These are phyloP conservation scores for Colletotrichum sp. DNA, from an alignment of 2,329 filamentous ascomycete species.

Conservation along the genomic window DNA sequence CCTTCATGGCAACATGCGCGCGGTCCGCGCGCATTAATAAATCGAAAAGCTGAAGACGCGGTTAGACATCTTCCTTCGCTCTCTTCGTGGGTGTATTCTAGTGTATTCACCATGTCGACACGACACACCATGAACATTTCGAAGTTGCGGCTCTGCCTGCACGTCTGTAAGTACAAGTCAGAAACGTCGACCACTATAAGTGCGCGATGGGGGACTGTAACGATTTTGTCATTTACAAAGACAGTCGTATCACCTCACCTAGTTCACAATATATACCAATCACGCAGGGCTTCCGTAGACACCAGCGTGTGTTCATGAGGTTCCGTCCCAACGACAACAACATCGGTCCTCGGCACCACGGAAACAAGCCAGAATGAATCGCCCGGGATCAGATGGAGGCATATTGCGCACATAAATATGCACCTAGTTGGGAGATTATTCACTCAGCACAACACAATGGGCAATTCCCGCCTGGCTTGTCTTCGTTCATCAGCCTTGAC, in stretches of 20 bases:
- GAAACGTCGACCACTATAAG: not conserved
- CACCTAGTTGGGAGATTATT: not conserved
- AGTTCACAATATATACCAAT: not conserved
- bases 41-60: not conserved
- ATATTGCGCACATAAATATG: not conserved
- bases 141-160: not conserved
- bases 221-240: not conserved
- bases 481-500: not conserved
- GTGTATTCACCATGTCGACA: not conserved
- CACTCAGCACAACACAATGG: not conserved
- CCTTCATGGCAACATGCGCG: not conserved
- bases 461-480: too few relatives aligned
- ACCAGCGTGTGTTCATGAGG: not conserved
- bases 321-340: not conserved
- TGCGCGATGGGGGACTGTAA: too few relatives aligned
- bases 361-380: not conserved
- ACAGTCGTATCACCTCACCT: not conserved
- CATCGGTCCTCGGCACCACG: not conserved
- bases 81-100: not conserved
- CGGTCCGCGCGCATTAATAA: not conserved
- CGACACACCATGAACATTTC: accelerated
- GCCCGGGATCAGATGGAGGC: not conserved
- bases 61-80: not conserved
- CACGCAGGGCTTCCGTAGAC: accelerated
- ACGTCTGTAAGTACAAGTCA: not conserved